A percentile compares a stretch with the other conserved stretches of the same genome.
These are phyloP conservation scores for Cyberlindnera samutprakarnensis DNA, from an alignment of 805 yeast species.

Conservation along the genomic window DNA sequence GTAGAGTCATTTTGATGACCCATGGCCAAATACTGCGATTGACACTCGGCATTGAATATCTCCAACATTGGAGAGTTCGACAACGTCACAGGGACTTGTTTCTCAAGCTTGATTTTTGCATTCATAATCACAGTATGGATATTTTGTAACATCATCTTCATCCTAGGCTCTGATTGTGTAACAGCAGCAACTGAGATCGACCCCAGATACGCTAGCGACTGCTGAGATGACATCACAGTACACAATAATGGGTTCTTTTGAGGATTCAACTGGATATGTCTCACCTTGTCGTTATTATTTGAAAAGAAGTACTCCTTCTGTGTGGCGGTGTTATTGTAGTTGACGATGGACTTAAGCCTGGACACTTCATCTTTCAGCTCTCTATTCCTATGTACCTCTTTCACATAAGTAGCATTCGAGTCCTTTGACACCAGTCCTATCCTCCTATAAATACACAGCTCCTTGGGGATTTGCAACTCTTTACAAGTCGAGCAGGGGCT, in stretches of 20 bases:
- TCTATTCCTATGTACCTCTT: conserved; percentile 9
- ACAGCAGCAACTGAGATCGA: conserved; percentile 14
- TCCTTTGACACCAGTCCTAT: conserved; percentile 14
- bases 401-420: conserved; percentile 10
- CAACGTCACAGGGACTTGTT: neutral
- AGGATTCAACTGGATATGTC: conserved; percentile 11
- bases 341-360: conserved; percentile 5
- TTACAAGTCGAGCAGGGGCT: conserved; percentile 9
- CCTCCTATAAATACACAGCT: conserved; percentile 14
- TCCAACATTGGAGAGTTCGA: neutral
- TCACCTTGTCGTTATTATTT: conserved; percentile 3
- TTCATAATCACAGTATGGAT: conserved; percentile 8
- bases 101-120: conserved; percentile 3
- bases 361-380: conserved; percentile 11
- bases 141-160: conserved; percentile 9
- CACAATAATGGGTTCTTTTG: conserved; percentile 13
- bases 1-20: conserved; percentile 2
- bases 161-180: conserved; percentile 11
- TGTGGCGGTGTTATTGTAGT: conserved; percentile 9
- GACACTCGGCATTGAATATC: conserved; percentile 1
- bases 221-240: conserved; percentile 9
- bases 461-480: conserved; percentile 11
- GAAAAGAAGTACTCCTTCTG: conserved; percentile 11
- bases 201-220: conserved; percentile 10
- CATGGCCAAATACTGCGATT: neutral